Evolutionary conservation across 495 filamentous ascomycete genomes (phyloP).

Genomic region (Penicillium odoratum): DNA sequence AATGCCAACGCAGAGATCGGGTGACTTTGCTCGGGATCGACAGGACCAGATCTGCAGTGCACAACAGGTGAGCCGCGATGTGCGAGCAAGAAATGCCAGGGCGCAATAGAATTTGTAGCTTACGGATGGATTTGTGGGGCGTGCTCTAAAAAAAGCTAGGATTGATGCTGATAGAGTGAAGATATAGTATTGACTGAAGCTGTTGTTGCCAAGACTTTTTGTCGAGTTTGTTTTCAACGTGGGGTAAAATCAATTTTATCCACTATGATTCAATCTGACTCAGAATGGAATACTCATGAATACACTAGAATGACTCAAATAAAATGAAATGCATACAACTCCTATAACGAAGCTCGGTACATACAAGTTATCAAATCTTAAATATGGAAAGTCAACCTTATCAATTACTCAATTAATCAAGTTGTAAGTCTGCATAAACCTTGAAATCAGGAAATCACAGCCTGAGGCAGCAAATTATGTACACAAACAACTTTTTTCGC

Average conservation of each 20-base stretch:
- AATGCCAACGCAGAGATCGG: conserved; percentile 46
- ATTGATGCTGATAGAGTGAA: conserved; percentile 1
- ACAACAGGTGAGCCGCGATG: conserved; percentile 23
- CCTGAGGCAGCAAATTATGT: background rate
- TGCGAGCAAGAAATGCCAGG: conserved; percentile 14
- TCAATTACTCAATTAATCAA: no score
- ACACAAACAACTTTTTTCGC: background rate
- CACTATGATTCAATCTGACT: conserved; percentile 25
- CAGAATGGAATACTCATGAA: conserved; percentile 6
- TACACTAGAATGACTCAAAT: background rate
- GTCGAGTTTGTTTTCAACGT: conserved; percentile 3
- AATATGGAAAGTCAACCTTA: no score
- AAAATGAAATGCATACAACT: background rate
- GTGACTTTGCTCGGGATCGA: conserved; percentile 40
- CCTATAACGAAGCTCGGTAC: no score
- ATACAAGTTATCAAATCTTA: no score
- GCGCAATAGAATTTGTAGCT: conserved; percentile 4
- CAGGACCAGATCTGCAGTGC: conserved; percentile 29
- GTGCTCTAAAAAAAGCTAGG: conserved; percentile 4
- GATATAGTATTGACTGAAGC: conserved; percentile 6
- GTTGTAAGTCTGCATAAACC: no score
- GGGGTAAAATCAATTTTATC: conserved; percentile 8
- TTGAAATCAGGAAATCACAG: background rate
- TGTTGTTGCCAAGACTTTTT: conserved; percentile 14
- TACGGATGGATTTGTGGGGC: background rate